Evolutionary conservation across 805 yeast genomes (phyloP).

Genomic region (Saturnispora ahearnii): DNA sequence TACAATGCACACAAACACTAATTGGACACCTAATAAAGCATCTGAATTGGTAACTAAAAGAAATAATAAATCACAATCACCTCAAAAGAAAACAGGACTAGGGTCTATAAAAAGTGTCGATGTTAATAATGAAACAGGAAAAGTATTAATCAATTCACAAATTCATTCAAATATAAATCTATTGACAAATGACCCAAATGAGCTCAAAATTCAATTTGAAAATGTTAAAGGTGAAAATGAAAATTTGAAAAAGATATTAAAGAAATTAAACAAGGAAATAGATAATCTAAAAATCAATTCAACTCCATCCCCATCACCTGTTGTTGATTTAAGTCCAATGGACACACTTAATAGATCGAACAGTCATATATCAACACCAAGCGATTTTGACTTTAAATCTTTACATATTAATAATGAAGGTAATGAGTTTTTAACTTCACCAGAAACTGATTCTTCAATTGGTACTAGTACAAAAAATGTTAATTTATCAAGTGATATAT

Average conservation of each 20-base stretch:
- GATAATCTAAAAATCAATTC: conserved; percentile 20
- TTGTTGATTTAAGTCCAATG: not conserved
- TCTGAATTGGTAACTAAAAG: not conserved
- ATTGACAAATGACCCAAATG: conserved; percentile 24
- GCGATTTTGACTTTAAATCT: not conserved
- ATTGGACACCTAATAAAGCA: not conserved
- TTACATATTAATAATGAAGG: not conserved
- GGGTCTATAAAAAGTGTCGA: conserved; percentile 12
- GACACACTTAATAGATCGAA: not conserved
- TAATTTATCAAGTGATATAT: not conserved
- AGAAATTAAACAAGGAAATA: conserved; percentile 33
- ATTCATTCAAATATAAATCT: conserved; percentile 31
- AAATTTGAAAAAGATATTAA: conserved; percentile 33
- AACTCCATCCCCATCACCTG: not conserved
- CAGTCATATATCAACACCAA: not conserved
- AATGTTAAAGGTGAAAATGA: conserved; percentile 36
- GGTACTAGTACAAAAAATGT: conserved; percentile 7
- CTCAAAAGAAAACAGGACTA: not conserved
- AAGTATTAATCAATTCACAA: conserved; percentile 24
- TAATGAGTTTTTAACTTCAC: conserved; percentile 2
- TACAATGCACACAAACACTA: not conserved
- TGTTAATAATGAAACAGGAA: conserved; percentile 12
- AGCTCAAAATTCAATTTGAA: conserved; percentile 32
- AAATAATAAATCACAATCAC: not conserved
- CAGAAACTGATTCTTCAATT: conserved; percentile 7